Percentiles rank a stretch among this genome's conserved stretches.
Evolutionary conservation across 768 basidiomycete species (phyloP).

Genomic region (Pisolithus microcarpus): DNA sequence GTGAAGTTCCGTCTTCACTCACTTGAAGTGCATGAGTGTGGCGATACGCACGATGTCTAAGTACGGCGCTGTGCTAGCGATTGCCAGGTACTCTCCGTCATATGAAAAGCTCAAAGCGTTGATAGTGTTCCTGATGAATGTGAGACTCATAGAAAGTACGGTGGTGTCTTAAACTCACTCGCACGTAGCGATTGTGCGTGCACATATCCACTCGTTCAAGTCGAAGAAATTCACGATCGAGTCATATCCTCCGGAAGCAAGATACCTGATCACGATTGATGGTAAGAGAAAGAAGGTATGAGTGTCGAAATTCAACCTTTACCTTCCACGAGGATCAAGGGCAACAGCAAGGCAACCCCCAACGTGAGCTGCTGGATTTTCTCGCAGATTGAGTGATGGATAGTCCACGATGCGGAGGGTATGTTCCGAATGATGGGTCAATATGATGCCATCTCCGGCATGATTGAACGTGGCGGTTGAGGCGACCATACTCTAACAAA

Average conservation of each 20-base stretch:
- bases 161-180: conserved; percentile 46
- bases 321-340: conserved; percentile 75
- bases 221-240: conserved; percentile 82
- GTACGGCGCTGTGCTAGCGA: conserved; percentile 63
- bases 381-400: conserved; percentile 50
- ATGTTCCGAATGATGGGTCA: conserved; percentile 58
- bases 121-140: conserved; percentile 52
- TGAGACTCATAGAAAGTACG: neutral
- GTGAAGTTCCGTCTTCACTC: neutral
- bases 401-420: conserved; percentile 64
- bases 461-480: conserved; percentile 74
- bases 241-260: conserved; percentile 75
- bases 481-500: conserved; percentile 37
- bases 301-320: conserved; percentile 4
- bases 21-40: conserved; percentile 1
- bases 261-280: conserved; percentile 40
- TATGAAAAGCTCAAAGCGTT: conserved; percentile 72
- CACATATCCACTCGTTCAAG: conserved; percentile 71
- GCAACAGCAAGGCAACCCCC: conserved; percentile 74
- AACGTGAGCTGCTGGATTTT: conserved; percentile 67
- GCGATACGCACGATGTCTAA: conserved; percentile 61
- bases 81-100: conserved; percentile 78
- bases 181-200: conserved; percentile 69
- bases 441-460: conserved; percentile 61
- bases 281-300: neutral